phyloP scores from a whole-genome alignment of 345 rosid genomes.

The Erucastrum elatum region DNA sequence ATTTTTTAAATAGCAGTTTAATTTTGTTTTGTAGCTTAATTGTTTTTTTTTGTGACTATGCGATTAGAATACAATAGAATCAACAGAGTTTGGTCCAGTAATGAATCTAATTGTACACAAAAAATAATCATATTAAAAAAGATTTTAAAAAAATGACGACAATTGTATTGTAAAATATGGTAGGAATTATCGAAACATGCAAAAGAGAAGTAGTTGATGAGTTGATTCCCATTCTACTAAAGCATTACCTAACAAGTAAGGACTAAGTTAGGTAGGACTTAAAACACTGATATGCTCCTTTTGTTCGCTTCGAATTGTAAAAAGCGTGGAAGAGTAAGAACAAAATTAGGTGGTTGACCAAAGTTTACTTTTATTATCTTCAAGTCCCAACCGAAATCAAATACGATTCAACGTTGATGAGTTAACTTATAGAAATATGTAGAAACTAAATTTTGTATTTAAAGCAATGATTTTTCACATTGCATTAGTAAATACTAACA shows the following conservation, averaged over 20 bases:
- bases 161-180: constrained; percentile 2
- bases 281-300: neutral
- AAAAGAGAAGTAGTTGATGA: constrained; percentile 17
- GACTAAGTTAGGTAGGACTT: constrained; percentile 1
- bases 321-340: constrained; percentile 7
- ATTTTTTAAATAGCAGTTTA: too few relatives aligned
- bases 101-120: neutral
- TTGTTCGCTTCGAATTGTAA: constrained; percentile 28
- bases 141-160: neutral
- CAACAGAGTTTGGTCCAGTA: neutral
- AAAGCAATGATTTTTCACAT: neutral
- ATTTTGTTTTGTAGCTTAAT: too few relatives aligned
- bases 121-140: neutral
- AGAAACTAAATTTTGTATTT: neutral
- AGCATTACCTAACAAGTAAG: constrained; percentile 31
- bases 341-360: constrained; percentile 1
- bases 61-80: too few relatives aligned
- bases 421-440: neutral
- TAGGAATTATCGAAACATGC: neutral
- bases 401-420: neutral
- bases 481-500: neutral
- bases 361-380: neutral
- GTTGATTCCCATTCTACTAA: constrained; percentile 10
- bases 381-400: neutral
- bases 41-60: too few relatives aligned